Percentiles rank a stretch among this genome's conserved stretches.
phyloP scores from a whole-genome alignment of 1,139 yeast genomes.

The Taphrina wiesneri region DNA sequence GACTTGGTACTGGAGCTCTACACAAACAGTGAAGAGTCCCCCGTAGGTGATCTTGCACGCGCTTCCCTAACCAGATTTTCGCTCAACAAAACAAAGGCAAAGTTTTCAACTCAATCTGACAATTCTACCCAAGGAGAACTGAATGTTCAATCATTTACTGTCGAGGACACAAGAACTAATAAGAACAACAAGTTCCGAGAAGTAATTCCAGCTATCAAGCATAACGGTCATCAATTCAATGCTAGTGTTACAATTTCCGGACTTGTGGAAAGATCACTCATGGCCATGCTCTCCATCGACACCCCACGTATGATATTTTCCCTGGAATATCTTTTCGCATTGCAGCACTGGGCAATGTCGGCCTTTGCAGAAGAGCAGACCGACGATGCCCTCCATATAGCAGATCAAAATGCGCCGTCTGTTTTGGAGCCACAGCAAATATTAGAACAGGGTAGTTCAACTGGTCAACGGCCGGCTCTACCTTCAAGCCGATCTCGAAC shows the following conservation, averaged over 20 bases:
- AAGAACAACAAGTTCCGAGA: slow-evolving; percentile 72
- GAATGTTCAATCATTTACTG: slow-evolving; percentile 70
- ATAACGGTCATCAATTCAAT: slow-evolving; percentile 70
- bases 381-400: neutral
- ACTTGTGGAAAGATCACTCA: slow-evolving; percentile 52
- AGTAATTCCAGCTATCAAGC: slow-evolving; percentile 69
- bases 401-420: neutral
- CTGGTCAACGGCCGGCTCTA: neutral
- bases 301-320: slow-evolving; percentile 81
- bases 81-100: slow-evolving; percentile 59
- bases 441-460: neutral
- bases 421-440: neutral
- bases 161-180: slow-evolving; percentile 66
- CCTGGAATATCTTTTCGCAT: slow-evolving; percentile 76
- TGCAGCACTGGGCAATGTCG: slow-evolving; percentile 64
- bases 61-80: slow-evolving; percentile 64
- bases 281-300: slow-evolving; percentile 67
- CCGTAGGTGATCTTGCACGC: slow-evolving; percentile 45
- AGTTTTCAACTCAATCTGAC: slow-evolving; percentile 56
- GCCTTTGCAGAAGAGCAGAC: slow-evolving; percentile 40
- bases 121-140: slow-evolving; percentile 63
- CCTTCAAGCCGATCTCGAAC: neutral
- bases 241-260: slow-evolving; percentile 54
- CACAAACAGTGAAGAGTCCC: slow-evolving; percentile 54
- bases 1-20: slow-evolving; percentile 65